Percentiles rank a stretch among this genome's conserved stretches.
Evolutionary conservation across 2,329 filamentous ascomycete genomes (phyloP).

Genomic region (Zymoseptoria passerinii): DNA sequence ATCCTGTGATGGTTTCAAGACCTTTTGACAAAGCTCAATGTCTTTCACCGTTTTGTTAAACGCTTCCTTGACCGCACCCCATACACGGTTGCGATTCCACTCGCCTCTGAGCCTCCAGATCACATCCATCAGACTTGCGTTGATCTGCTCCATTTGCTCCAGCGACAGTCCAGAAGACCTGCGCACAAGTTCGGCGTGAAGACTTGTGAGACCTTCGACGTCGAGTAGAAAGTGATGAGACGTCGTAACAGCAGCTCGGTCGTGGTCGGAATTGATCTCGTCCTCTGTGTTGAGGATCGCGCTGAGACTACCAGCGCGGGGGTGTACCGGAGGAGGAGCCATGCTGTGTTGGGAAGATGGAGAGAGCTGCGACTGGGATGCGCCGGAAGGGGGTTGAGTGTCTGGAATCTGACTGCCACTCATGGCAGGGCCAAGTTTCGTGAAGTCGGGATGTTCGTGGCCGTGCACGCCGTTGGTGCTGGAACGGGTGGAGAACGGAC

Average conservation of each 20-base stretch:
- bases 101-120: slow-evolving; percentile 73
- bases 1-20: slow-evolving; percentile 35
- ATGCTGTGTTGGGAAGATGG: slow-evolving; percentile 18
- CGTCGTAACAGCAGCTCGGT: slow-evolving; percentile 4
- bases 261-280: slow-evolving; percentile 1
- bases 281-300: slow-evolving; percentile 35
- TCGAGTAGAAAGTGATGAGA: slow-evolving; percentile 37
- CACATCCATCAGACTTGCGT: slow-evolving; percentile 79
- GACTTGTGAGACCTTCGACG: slow-evolving; percentile 43
- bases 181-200: slow-evolving; percentile 57
- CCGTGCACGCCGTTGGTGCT: slow-evolving; percentile 54
- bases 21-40: slow-evolving; percentile 49
- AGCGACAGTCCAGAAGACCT: slow-evolving; percentile 71
- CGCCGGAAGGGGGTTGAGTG: slow-evolving; percentile 44
- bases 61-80: slow-evolving; percentile 52
- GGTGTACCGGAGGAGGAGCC: slow-evolving; percentile 27
- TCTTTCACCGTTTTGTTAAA: slow-evolving; percentile 70
- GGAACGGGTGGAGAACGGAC: slow-evolving; percentile 58
- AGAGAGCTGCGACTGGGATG: slow-evolving; percentile 33
- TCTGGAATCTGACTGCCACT: slow-evolving; percentile 54
- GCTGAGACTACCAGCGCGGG: slow-evolving; percentile 28
- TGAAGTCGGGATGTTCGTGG: slow-evolving; percentile 49
- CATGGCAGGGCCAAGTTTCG: slow-evolving; percentile 38
- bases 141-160: slow-evolving; percentile 92
- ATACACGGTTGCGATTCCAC: slow-evolving; percentile 74